These are phyloP conservation scores for Brettanomyces anomalus DNA, from an alignment of 805 yeast genomes.

Conservation along the genomic window DNA sequence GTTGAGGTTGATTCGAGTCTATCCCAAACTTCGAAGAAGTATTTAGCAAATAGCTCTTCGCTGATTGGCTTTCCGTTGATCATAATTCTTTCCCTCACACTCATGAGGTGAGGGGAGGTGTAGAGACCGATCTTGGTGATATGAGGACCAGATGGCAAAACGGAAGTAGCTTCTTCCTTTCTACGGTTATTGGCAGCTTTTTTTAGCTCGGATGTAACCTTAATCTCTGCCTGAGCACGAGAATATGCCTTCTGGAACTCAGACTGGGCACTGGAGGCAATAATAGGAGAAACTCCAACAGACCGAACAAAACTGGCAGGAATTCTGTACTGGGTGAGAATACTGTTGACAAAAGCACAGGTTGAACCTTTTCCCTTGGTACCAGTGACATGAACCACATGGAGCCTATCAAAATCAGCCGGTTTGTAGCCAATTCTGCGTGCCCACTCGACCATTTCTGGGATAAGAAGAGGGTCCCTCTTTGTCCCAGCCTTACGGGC, in stretches of 20 bases:
- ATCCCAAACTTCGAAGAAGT: slow-evolving; percentile 95
- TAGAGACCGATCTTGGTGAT: slow-evolving; percentile 77
- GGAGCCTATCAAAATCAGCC: slow-evolving; percentile 60
- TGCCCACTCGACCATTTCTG: slow-evolving; percentile 81
- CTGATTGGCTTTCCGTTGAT: slow-evolving; percentile 80
- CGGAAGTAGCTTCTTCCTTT: not conserved
- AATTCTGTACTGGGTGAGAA: slow-evolving; percentile 52
- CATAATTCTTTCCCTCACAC: slow-evolving; percentile 86
- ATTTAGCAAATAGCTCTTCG: slow-evolving; percentile 72
- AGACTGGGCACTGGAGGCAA: too few species aligned
- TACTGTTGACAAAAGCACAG: slow-evolving; percentile 85
- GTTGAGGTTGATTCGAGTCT: slow-evolving; percentile 45
- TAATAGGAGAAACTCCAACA: not conserved
- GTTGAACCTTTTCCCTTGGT: slow-evolving; percentile 99
- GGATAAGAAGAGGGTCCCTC: slow-evolving; percentile 60
- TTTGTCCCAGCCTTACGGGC: slow-evolving; percentile 55
- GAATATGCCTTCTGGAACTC: not conserved
- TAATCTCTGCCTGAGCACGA: not conserved
- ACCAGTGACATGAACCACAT: slow-evolving; percentile 89
- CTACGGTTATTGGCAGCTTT: slow-evolving; percentile 2
- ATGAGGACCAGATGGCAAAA: slow-evolving; percentile 1
- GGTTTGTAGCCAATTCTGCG: slow-evolving; percentile 61
- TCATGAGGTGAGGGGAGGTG: slow-evolving; percentile 91
- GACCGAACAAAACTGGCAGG: slow-evolving; percentile 6
- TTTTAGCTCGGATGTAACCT: not conserved